Percentiles rank a stretch among this genome's conserved stretches.
Conservation (phyloP, 2,329 filamentous ascomycete species). For the Cryphonectria parasitica region DNA sequence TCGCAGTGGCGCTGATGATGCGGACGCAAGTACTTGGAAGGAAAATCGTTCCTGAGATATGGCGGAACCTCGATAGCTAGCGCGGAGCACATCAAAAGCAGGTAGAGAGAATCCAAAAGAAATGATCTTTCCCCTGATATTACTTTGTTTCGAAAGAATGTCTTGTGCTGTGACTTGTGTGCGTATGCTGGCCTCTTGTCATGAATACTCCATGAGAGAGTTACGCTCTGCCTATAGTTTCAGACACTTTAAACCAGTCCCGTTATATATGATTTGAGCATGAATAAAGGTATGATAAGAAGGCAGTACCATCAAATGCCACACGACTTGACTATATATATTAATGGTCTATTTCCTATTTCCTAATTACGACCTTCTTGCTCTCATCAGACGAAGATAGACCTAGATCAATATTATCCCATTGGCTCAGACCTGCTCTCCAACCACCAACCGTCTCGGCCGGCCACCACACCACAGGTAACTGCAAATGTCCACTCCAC, state of each 20-base stretch:
- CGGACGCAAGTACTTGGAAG: constrained; percentile 11
- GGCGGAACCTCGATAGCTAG: constrained; percentile 22
- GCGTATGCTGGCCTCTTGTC: neutral
- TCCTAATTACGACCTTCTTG: neutral
- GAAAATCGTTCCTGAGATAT: constrained; percentile 26
- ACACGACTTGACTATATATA: too few species aligned
- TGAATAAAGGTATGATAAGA: too few species aligned
- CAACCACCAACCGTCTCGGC: neutral
- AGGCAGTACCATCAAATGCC: neutral
- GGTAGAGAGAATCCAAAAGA: constrained; percentile 20
- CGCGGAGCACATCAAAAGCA: constrained; percentile 24
- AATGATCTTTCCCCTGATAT: constrained; percentile 5
- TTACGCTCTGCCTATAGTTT: neutral
- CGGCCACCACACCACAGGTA: constrained; percentile 16
- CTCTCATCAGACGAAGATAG: neutral
- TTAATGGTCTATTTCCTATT: neutral
- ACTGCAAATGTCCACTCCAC: constrained; percentile 17
- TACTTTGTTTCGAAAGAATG: neutral
- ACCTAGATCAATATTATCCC: neutral
- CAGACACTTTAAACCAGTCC: too few species aligned
- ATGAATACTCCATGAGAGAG: neutral
- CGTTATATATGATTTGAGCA: too few species aligned
- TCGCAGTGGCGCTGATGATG: constrained; percentile 18
- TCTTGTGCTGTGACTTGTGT: neutral
- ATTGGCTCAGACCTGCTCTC: neutral